phyloP scores from a whole-genome alignment of 2,329 filamentous ascomycete species.

The Dothideomycetidae sp. region DNA sequence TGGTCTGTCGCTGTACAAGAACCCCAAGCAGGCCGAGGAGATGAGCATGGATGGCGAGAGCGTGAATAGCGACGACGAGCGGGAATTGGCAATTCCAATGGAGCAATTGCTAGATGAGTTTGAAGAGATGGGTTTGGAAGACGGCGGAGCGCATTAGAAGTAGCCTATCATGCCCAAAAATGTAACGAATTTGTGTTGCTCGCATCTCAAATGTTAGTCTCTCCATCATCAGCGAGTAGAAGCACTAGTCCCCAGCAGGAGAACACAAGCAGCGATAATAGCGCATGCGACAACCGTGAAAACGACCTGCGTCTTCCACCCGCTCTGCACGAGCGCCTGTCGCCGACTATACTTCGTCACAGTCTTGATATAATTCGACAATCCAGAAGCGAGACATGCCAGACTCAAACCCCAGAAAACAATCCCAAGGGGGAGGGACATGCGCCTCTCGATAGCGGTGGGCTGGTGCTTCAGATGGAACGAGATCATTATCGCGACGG shows the following conservation, averaged over 20 bases:
- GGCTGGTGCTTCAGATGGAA: conserved; percentile 77
- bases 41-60: conserved; percentile 45
- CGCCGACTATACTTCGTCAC: conserved; percentile 69
- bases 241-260: conserved; percentile 39
- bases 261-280: conserved; percentile 52
- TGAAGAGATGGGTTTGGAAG: conserved; percentile 67
- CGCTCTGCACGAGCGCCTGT: conserved; percentile 75
- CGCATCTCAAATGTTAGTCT: no score
- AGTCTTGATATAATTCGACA: conserved; percentile 74
- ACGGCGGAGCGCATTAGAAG: conserved; percentile 28
- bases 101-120: conserved; percentile 70
- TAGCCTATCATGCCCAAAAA: no score
- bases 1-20: conserved; percentile 76
- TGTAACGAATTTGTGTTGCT: no score
- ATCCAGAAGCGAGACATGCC: conserved; percentile 59
- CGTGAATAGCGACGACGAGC: conserved; percentile 41
- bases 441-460: conserved; percentile 52
- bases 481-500: conserved; percentile 78
- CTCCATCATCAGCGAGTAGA: conserved; percentile 10
- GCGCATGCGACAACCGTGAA: conserved; percentile 46
- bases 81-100: conserved; percentile 36
- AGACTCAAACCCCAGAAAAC: conserved; percentile 77
- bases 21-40: conserved; percentile 31
- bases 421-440: conserved; percentile 71
- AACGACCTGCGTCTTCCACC: conserved; percentile 79